Conservation (phyloP, 805 yeast genomes). For the Wickerhamomyces sydowiorum region DNA sequence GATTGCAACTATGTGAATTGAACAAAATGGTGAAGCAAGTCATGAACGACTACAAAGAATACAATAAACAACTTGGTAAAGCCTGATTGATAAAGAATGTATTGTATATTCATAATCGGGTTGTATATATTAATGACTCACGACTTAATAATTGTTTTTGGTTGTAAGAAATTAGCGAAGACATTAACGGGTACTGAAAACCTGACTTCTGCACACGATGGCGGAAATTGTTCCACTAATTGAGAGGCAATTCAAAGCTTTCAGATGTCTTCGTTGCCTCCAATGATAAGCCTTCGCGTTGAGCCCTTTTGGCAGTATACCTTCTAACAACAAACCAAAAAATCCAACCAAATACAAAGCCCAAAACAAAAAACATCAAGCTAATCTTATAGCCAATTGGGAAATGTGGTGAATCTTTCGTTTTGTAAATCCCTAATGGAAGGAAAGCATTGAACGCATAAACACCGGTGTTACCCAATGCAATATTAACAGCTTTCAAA, state of each 20-base stretch:
- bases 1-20: background rate
- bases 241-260: too few species aligned
- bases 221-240: too few species aligned
- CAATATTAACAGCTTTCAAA: conserved; percentile 1
- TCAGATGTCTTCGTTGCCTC: too few species aligned
- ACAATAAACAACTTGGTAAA: background rate
- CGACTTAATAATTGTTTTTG: too few species aligned
- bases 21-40: background rate
- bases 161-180: too few species aligned
- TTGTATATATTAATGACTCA: too few species aligned
- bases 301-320: background rate
- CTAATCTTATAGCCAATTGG: background rate
- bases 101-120: too few species aligned
- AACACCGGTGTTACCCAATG: background rate
- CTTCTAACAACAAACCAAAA: background rate
- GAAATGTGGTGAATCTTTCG: background rate
- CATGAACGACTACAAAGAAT: background rate
- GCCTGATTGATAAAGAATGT: too few species aligned
- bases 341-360: background rate
- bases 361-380: background rate
- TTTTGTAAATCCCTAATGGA: background rate
- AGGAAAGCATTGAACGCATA: conserved; percentile 2
- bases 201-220: too few species aligned
- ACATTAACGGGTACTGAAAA: too few species aligned
- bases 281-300: too few species aligned